Conservation (phyloP, 2,329 filamentous ascomycete genomes). For the Pseudocercospora eumusae region DNA sequence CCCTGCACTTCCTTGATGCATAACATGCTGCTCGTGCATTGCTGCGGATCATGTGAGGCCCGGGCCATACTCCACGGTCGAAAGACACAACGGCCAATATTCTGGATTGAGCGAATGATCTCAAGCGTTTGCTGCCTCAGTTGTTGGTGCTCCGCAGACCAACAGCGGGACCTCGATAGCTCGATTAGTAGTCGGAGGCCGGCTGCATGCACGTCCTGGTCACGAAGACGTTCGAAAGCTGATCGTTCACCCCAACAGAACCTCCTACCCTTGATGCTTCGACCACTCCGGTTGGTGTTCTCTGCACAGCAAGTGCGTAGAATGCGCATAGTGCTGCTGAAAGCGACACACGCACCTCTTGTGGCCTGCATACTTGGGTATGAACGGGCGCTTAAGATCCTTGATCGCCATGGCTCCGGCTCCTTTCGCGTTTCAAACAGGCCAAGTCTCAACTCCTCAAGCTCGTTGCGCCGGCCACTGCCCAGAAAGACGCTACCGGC, state of each 20-base stretch:
- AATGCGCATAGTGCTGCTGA: constrained; percentile 60
- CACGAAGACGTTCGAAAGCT: constrained; percentile 18
- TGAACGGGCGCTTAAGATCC: constrained; percentile 50
- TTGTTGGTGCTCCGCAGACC: constrained; percentile 28
- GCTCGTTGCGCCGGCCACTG: constrained; percentile 27
- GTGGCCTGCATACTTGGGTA: constrained; percentile 70
- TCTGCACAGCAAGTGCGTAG: constrained; percentile 65
- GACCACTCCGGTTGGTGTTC: constrained; percentile 70
- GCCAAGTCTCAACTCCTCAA: constrained; percentile 21
- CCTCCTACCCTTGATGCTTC: constrained; percentile 70
- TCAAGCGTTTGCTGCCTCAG: constrained; percentile 19
- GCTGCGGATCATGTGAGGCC: constrained; percentile 21
- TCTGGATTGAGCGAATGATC: constrained; percentile 21
- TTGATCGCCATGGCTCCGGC: constrained; percentile 24
- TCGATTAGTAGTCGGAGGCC: neutral
- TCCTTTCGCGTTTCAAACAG: constrained; percentile 20
- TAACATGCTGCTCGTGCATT: constrained; percentile 8
- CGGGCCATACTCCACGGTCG: constrained; percentile 7
- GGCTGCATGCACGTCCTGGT: constrained; percentile 12
- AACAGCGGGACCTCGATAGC: constrained; percentile 9
- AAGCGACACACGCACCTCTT: constrained; percentile 65
- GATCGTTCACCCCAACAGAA: constrained; percentile 53
- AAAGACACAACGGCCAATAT: constrained; percentile 8
- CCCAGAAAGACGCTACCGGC: constrained; percentile 23
- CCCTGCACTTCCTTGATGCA: neutral